These are phyloP conservation scores for Phaeotremella skinneri DNA, from an alignment of 768 basidiomycete species.

Conservation along the genomic window DNA sequence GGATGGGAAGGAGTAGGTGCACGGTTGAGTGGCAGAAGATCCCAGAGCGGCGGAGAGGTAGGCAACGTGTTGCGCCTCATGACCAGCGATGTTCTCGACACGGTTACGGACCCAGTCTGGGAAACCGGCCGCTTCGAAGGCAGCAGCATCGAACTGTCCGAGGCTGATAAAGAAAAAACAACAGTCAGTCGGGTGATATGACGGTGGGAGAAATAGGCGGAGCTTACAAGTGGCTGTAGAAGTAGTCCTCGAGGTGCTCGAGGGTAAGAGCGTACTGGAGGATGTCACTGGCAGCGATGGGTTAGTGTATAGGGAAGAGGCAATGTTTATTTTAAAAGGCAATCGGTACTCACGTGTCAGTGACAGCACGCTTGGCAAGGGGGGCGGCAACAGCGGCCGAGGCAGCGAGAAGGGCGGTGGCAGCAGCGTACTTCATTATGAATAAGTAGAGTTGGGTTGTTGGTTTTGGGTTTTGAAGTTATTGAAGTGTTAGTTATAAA, in stretches of 20 bases:
- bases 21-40: conserved; percentile 57
- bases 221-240: conserved; percentile 29
- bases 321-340: neutral
- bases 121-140: conserved; percentile 55
- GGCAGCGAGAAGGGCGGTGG: conserved; percentile 25
- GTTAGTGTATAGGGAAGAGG: neutral
- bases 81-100: conserved; percentile 58
- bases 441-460: no score
- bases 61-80: conserved; percentile 61
- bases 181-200: conserved; percentile 18
- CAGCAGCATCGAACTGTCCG: conserved; percentile 57
- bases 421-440: conserved; percentile 20
- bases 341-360: conserved; percentile 26
- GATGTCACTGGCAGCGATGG: conserved; percentile 27
- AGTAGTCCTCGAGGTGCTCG: conserved; percentile 51
- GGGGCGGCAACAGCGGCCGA: conserved; percentile 23
- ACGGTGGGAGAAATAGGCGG: neutral
- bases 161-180: no score
- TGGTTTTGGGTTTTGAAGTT: no score
- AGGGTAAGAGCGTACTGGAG: conserved; percentile 49
- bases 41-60: conserved; percentile 58
- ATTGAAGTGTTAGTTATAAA: no score
- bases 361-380: conserved; percentile 24
- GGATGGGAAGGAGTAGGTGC: conserved; percentile 61
- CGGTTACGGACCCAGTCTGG: conserved; percentile 53